Evolutionary conservation across 2,329 filamentous ascomycete species (phyloP).

Genomic region (Ceratocystis destructans): DNA sequence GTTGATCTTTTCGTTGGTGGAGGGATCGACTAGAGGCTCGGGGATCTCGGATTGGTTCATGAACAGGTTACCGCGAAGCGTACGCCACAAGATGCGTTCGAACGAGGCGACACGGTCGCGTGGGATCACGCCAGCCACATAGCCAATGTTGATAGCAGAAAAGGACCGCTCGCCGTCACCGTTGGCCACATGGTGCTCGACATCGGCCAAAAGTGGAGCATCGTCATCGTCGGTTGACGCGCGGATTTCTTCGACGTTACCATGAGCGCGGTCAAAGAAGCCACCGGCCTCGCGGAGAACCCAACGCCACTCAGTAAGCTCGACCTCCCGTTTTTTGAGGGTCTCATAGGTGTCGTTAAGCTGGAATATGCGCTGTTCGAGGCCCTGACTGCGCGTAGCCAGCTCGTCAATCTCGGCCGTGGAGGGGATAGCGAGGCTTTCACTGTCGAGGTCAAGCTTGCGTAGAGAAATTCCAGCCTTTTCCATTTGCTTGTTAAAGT

Average conservation of each 20-base stretch:
- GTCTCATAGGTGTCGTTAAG: conserved; percentile 98
- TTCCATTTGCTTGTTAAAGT: conserved; percentile 92
- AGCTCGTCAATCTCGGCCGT: conserved; percentile 95
- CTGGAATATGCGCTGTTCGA: conserved; percentile 82
- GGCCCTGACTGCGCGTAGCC: conserved; percentile 75
- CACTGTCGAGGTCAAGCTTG: conserved; percentile 80
- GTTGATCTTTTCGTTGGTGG: conserved; percentile 78
- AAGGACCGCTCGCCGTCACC: conserved; percentile 71
- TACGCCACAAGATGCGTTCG: conserved; percentile 94
- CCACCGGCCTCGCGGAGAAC: conserved; percentile 89
- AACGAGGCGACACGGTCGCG: conserved; percentile 88
- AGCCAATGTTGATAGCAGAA: conserved; percentile 96
- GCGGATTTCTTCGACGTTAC: conserved; percentile 91
- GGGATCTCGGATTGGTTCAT: conserved; percentile 99
- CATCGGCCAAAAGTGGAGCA: conserved; percentile 80
- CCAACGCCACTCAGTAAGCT: conserved; percentile 97
- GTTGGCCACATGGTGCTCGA: conserved; percentile 56
- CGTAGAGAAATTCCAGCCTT: conserved; percentile 76
- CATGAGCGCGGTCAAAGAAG: conserved; percentile 93
- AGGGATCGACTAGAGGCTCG: conserved; percentile 79
- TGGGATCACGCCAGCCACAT: conserved; percentile 89
- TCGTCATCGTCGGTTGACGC: conserved; percentile 83
- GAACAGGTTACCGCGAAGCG: conserved; percentile 91
- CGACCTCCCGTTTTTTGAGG: conserved; percentile 91
- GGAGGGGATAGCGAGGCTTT: conserved; percentile 73